Percentiles rank a stretch among this genome's conserved stretches.
phyloP scores from a whole-genome alignment of 164 flowering plant species.

The Liquidambar formosana region DNA sequence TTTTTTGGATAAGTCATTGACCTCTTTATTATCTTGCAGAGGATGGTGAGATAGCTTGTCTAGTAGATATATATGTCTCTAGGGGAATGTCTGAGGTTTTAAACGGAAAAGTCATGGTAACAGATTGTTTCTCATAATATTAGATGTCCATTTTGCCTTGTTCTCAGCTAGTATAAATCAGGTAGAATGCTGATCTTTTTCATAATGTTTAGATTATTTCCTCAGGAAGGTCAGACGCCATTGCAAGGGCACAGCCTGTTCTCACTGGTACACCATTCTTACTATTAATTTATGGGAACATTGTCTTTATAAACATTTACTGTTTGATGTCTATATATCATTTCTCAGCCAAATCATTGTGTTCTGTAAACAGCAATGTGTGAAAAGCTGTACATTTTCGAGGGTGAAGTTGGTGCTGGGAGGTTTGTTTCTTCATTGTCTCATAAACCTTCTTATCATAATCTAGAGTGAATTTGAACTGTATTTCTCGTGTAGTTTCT shows the following conservation, averaged over 20 bases:
- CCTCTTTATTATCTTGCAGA: slow-evolving; percentile 36
- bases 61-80: slow-evolving; percentile 68
- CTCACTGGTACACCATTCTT: slow-evolving; percentile 54
- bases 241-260: slow-evolving; percentile 64
- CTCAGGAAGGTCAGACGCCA: slow-evolving; percentile 76
- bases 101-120: slow-evolving; percentile 70
- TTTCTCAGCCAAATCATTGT: slow-evolving; percentile 8
- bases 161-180: no score
- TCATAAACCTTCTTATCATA: background rate
- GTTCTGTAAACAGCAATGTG: slow-evolving; percentile 68
- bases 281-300: background rate
- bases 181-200: slow-evolving; percentile 4
- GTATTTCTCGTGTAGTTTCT: background rate
- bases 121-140: background rate
- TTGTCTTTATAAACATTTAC: background rate
- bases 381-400: slow-evolving; percentile 58
- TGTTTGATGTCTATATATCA: background rate
- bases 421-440: slow-evolving; percentile 53
- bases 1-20: background rate
- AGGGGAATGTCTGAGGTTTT: slow-evolving; percentile 53
- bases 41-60: slow-evolving; percentile 23
- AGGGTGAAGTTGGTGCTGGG: slow-evolving; percentile 77
- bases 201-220: slow-evolving; percentile 47
- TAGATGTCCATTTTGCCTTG: no score
- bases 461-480: background rate